phyloP scores from a whole-genome alignment of 768 basidiomycete species.

The Mycena albidolilacea region DNA sequence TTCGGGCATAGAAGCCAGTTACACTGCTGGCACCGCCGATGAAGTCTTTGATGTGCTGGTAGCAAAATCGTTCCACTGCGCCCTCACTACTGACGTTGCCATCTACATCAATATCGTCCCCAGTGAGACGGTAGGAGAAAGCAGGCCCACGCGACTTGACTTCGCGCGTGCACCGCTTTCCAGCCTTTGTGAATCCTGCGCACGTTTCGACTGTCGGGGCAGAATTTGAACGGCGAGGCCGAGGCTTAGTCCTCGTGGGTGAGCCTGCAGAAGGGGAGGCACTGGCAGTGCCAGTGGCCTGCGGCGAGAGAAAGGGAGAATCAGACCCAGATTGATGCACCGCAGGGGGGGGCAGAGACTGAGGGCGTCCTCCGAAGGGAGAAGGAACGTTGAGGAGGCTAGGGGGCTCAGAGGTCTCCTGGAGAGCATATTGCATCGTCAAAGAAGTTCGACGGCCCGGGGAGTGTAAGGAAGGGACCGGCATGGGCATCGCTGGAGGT shows the following conservation, averaged over 20 bases:
- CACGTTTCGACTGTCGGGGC: constrained; percentile 37
- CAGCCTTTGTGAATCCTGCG: constrained; percentile 39
- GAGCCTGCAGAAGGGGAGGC: constrained; percentile 27
- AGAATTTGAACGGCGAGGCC: constrained; percentile 38
- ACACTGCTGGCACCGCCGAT: constrained; percentile 28
- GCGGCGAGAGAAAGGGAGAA: constrained; percentile 39
- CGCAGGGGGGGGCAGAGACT: constrained; percentile 30
- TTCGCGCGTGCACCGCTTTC: constrained; percentile 39
- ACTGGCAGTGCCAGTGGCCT: constrained; percentile 9
- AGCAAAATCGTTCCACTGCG: constrained; percentile 39
- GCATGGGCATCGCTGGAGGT: constrained; percentile 43
- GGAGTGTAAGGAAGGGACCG: constrained; percentile 22
- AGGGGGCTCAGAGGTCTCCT: constrained; percentile 29
- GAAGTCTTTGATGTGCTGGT: constrained; percentile 41
- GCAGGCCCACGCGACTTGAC: constrained; percentile 41
- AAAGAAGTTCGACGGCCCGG: constrained; percentile 30
- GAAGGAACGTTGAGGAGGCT: constrained; percentile 33
- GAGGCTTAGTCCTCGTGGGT: constrained; percentile 24
- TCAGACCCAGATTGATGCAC: constrained; percentile 11
- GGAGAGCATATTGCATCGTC: constrained; percentile 44
- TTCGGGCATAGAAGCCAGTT: constrained; percentile 39
- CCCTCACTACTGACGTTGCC: constrained; percentile 37
- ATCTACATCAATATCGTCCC: constrained; percentile 35
- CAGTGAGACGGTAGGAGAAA: constrained; percentile 35
- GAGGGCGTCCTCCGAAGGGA: constrained; percentile 23